A percentile compares a stretch with the other conserved stretches of the same genome.
These are phyloP conservation scores for Ogataea pini DNA, from an alignment of 805 yeast genomes.

Conservation along the genomic window DNA sequence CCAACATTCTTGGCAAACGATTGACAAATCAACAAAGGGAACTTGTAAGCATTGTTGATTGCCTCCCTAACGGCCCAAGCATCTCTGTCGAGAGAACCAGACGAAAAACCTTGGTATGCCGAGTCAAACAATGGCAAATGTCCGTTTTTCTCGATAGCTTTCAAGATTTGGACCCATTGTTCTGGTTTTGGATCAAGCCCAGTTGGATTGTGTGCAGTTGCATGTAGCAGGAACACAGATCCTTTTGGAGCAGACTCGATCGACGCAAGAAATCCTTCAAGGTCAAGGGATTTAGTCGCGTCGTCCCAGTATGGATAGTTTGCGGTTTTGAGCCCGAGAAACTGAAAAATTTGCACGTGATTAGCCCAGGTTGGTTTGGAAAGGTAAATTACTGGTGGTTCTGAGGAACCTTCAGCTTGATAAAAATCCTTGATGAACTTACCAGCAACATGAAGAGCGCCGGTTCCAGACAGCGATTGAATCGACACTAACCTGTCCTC, in stretches of 20 bases:
- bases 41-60: slow-evolving; percentile 45
- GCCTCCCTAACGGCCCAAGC: slow-evolving; percentile 80
- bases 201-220: slow-evolving; percentile 98
- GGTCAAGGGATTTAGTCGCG: slow-evolving; percentile 65
- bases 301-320: slow-evolving; percentile 87
- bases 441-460: slow-evolving; percentile 91
- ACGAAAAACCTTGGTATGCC: slow-evolving; percentile 97
- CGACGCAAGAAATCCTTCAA: slow-evolving; percentile 64
- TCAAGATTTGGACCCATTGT: slow-evolving; percentile 76
- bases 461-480: slow-evolving; percentile 85
- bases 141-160: slow-evolving; percentile 55
- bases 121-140: slow-evolving; percentile 88
- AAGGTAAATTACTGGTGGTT: slow-evolving; percentile 56
- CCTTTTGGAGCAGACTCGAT: slow-evolving; percentile 71
- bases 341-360: slow-evolving; percentile 79
- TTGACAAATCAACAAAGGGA: slow-evolving; percentile 80
- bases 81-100: slow-evolving; percentile 81
- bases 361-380: slow-evolving; percentile 98
- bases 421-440: slow-evolving; percentile 57
- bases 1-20: slow-evolving; percentile 97
- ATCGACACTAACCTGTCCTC: slow-evolving; percentile 57
- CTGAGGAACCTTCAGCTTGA: slow-evolving; percentile 22
- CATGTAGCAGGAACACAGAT: slow-evolving; percentile 81
- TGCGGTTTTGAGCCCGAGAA: slow-evolving; percentile 65
- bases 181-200: slow-evolving; percentile 88